Conservation (phyloP, 257 asterid species). For the Jacaranda copaia region DNA sequence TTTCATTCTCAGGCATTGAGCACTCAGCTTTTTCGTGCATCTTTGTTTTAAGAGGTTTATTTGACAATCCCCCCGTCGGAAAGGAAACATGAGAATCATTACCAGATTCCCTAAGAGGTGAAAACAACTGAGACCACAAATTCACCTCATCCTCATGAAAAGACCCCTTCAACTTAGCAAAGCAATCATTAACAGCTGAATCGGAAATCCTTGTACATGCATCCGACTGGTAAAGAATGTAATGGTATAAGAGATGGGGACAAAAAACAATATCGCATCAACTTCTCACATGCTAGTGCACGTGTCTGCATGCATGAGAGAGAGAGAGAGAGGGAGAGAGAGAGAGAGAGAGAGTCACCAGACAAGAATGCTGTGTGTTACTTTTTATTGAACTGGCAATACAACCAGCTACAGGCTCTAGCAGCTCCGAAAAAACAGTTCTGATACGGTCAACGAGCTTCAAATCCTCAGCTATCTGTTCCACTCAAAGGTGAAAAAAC, state of each 20-base stretch:
- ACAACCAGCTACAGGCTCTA: constrained; percentile 50
- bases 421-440: constrained; percentile 59
- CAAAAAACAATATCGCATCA: constrained; percentile 21
- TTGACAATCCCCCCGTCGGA: constrained; percentile 46
- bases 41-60: constrained; percentile 49
- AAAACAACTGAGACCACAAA: constrained; percentile 52
- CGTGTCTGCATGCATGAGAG: neutral
- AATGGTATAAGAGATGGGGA: constrained; percentile 40
- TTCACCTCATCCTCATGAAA: constrained; percentile 48
- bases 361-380: constrained; percentile 57
- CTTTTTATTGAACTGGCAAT: constrained; percentile 49
- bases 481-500: constrained; percentile 37
- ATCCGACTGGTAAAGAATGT: constrained; percentile 65
- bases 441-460: constrained; percentile 70
- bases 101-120: constrained; percentile 49
- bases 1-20: constrained; percentile 46
- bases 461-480: constrained; percentile 83
- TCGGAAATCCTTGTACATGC: constrained; percentile 52
- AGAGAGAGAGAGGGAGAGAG: constrained; percentile 21
- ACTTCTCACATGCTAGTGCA: constrained; percentile 9
- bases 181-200: constrained; percentile 49
- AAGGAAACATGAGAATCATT: constrained; percentile 36
- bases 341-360: constrained; percentile 56
- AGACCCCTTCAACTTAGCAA: constrained; percentile 43
- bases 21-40: constrained; percentile 52